phyloP scores from a whole-genome alignment of 164 flowering plant genomes.

The Chimonanthus praecox region DNA sequence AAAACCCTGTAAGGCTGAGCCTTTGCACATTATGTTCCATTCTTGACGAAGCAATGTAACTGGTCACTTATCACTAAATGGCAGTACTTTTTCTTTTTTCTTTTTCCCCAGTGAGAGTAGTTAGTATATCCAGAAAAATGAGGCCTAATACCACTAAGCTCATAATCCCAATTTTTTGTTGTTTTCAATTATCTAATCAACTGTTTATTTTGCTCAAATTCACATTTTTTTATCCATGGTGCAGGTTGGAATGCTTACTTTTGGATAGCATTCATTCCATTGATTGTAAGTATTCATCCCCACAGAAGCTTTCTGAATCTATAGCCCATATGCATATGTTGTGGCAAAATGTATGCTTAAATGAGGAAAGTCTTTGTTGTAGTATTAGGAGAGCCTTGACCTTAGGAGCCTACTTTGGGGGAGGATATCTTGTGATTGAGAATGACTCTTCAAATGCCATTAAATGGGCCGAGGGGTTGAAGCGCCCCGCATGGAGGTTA shows the following conservation, averaged over 20 bases:
- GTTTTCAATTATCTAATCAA: not conserved
- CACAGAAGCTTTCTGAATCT: not conserved
- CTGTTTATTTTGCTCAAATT: no score
- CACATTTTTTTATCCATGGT: not conserved
- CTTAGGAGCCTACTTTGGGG: no score
- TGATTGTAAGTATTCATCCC: slow-evolving; percentile 43
- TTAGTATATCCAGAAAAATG: not conserved
- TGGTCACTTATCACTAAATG: not conserved
- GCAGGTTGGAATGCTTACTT: slow-evolving; percentile 96
- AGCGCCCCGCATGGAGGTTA: no score
- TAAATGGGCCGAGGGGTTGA: no score
- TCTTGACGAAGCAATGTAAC: not conserved
- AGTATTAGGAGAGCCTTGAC: no score
- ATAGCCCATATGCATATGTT: not conserved
- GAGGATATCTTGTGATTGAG: no score
- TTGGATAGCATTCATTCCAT: slow-evolving; percentile 84
- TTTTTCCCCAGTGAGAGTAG: not conserved
- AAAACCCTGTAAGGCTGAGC: no score
- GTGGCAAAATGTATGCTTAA: not conserved
- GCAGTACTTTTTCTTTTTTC: not conserved
- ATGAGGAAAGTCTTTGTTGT: no score
- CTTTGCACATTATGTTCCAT: no score
- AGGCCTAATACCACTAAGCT: not conserved
- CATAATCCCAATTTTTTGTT: not conserved
- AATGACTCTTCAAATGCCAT: no score